A percentile compares a stretch with the other conserved stretches of the same genome.
phyloP scores from a whole-genome alignment of 768 basidiomycete species.

The Suillus hirtellus region DNA sequence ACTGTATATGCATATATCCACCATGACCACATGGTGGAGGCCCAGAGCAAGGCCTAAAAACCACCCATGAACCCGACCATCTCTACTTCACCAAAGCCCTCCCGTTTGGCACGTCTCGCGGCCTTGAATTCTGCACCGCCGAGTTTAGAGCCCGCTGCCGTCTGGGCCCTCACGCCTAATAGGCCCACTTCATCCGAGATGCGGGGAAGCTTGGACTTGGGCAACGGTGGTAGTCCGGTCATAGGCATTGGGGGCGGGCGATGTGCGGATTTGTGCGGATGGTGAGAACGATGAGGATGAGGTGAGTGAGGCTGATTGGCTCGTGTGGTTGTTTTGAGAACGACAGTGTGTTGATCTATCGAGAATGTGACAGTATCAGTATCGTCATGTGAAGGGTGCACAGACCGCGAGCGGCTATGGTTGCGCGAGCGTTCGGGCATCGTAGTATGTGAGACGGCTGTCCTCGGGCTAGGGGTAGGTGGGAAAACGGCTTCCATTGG shows the following conservation, averaged over 20 bases:
- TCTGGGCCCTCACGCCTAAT: constrained; percentile 22
- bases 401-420: constrained; percentile 13
- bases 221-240: constrained; percentile 24
- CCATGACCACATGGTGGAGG: not conserved
- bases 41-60: not conserved
- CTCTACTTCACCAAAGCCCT: constrained; percentile 28
- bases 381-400: constrained; percentile 19
- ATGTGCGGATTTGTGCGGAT: constrained; percentile 21
- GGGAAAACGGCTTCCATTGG: constrained; percentile 65
- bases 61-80: constrained; percentile 32
- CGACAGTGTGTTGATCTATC: constrained; percentile 27
- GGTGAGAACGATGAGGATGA: constrained; percentile 13
- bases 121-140: constrained; percentile 33
- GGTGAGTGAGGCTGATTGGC: constrained; percentile 18
- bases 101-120: constrained; percentile 28
- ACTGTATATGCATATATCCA: not conserved
- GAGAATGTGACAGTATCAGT: constrained; percentile 26
- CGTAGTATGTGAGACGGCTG: constrained; percentile 13
- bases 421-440: constrained; percentile 5
- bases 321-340: constrained; percentile 20
- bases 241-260: constrained; percentile 27
- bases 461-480: constrained; percentile 11
- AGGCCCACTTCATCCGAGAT: constrained; percentile 19
- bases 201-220: constrained; percentile 21
- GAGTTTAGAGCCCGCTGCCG: constrained; percentile 26